Evolutionary conservation across 805 yeast species (phyloP).

Genomic region (Candida mattraensis): DNA sequence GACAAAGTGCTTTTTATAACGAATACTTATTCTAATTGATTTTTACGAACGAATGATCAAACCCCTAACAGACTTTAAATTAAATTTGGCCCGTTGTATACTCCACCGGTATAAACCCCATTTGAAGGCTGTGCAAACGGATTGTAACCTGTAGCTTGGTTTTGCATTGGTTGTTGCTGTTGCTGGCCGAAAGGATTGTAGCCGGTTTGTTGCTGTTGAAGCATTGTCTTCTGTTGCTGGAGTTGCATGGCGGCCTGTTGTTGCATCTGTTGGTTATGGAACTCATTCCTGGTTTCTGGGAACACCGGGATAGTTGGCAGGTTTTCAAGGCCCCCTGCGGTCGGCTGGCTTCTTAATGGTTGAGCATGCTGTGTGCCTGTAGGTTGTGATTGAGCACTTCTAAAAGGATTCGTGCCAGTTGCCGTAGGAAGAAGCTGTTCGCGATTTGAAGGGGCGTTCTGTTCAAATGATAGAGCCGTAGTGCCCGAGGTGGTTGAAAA

Average conservation of each 20-base stretch:
- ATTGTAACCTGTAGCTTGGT: conserved; percentile 5
- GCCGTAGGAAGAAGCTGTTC: conserved; percentile 14
- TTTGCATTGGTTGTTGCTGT: no score
- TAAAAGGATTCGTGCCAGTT: conserved; percentile 66
- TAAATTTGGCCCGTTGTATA: conserved; percentile 33
- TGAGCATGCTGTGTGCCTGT: conserved; percentile 29
- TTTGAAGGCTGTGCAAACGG: conserved; percentile 4
- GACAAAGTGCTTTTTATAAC: no score
- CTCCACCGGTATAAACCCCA: conserved; percentile 14
- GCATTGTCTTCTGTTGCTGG: conserved; percentile 20
- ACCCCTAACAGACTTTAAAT: conserved; percentile 10
- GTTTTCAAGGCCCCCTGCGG: conserved; percentile 73
- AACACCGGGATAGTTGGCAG: conserved; percentile 68
- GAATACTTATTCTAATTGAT: no score
- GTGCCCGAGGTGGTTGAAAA: conserved; percentile 23
- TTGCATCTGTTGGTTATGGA: conserved; percentile 20
- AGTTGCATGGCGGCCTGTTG: conserved; percentile 22
- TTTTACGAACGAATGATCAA: not conserved
- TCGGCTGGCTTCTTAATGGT: conserved; percentile 47
- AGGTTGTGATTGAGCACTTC: conserved; percentile 28
- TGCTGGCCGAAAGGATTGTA: conserved; percentile 13
- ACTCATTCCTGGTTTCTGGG: conserved; percentile 51
- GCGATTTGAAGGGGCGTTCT: conserved; percentile 2
- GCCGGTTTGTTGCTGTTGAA: conserved; percentile 14
- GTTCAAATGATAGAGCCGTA: conserved; percentile 21